Evolutionary conservation across 139 green algal species (phyloP).

Genomic region (Chlorella ohadii): DNA sequence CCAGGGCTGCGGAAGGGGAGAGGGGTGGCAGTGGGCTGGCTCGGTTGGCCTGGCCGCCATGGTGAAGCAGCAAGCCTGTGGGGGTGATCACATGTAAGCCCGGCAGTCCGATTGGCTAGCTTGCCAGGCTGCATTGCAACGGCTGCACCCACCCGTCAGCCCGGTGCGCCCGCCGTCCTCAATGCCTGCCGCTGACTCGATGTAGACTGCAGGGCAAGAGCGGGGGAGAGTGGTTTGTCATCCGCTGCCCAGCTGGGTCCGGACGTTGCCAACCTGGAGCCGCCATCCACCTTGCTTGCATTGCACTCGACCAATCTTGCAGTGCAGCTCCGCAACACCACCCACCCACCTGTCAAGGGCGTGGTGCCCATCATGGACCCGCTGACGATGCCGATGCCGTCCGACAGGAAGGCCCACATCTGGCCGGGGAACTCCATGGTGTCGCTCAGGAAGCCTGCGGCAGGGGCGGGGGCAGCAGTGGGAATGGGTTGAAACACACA

Average conservation of each 20-base stretch:
- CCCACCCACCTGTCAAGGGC: slow-evolving; percentile 51
- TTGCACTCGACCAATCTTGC: too few relatives aligned
- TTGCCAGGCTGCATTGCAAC: not conserved
- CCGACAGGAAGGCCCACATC: slow-evolving; percentile 66
- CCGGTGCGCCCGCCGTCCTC: slow-evolving; percentile 79
- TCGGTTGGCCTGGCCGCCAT: not conserved
- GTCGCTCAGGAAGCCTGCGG: slow-evolving; percentile 70
- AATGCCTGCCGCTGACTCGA: slow-evolving; percentile 79
- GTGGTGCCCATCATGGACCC: slow-evolving; percentile 81
- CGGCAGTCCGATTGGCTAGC: too few relatives aligned
- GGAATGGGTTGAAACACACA: too few relatives aligned
- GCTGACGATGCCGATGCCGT: slow-evolving; percentile 73
- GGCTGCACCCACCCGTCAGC: slow-evolving; percentile 7
- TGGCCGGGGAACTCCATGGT: slow-evolving; percentile 67
- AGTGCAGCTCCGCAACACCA: too few relatives aligned
- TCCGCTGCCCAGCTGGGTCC: too few relatives aligned
- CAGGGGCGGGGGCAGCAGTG: not conserved
- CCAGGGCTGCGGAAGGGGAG: slow-evolving; percentile 22
- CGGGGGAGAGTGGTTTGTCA: too few relatives aligned
- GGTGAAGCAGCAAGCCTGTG: not conserved
- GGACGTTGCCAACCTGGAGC: too few relatives aligned
- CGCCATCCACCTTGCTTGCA: too few relatives aligned
- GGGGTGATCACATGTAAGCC: too few relatives aligned
- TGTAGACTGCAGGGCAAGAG: slow-evolving; percentile 52
- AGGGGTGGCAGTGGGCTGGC: not conserved